phyloP scores from a whole-genome alignment of 352 stramenopile genomes.

The Peronospora destructor region DNA sequence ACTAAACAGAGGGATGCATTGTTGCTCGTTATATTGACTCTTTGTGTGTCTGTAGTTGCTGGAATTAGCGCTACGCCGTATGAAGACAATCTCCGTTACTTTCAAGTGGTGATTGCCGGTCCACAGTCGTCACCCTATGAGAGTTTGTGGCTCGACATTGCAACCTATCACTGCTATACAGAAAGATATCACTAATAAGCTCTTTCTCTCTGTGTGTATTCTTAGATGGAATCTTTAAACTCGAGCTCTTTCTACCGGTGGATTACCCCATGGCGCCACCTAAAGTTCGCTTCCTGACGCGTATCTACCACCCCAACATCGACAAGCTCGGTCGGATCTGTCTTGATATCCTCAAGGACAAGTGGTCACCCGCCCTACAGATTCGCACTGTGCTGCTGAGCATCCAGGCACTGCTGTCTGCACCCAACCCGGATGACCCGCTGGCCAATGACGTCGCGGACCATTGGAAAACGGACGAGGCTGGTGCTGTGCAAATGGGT shows the following conservation, averaged over 20 bases:
- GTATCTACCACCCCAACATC: slow-evolving; percentile 99
- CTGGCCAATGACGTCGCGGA: slow-evolving; percentile 96
- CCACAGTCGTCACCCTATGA: slow-evolving; percentile 94
- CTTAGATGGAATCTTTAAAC: slow-evolving; percentile 88
- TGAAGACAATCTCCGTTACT: slow-evolving; percentile 97
- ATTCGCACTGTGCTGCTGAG: slow-evolving; percentile 96
- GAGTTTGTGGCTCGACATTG: slow-evolving; percentile 41
- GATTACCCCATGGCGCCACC: slow-evolving; percentile 98
- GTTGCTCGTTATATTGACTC: background rate
- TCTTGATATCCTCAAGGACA: slow-evolving; percentile 98
- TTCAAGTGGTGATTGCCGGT: slow-evolving; percentile 96
- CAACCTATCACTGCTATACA: slow-evolving; percentile 9
- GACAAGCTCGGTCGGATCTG: slow-evolving; percentile 97
- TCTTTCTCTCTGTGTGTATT: background rate
- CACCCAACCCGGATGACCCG: slow-evolving; percentile 95
- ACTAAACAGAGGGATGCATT: background rate
- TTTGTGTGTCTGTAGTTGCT: slow-evolving; percentile 49
- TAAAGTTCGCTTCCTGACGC: slow-evolving; percentile 96
- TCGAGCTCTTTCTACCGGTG: slow-evolving; percentile 95
- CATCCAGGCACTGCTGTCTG: slow-evolving; percentile 94
- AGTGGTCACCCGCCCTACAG: slow-evolving; percentile 97
- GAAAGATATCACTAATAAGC: background rate
- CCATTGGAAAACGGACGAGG: slow-evolving; percentile 95
- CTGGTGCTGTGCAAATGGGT: slow-evolving; percentile 84
- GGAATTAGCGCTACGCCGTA: slow-evolving; percentile 96